Evolutionary conservation across 2,329 filamentous ascomycete species (phyloP).

Genomic region (Aspergillus clavatus): DNA sequence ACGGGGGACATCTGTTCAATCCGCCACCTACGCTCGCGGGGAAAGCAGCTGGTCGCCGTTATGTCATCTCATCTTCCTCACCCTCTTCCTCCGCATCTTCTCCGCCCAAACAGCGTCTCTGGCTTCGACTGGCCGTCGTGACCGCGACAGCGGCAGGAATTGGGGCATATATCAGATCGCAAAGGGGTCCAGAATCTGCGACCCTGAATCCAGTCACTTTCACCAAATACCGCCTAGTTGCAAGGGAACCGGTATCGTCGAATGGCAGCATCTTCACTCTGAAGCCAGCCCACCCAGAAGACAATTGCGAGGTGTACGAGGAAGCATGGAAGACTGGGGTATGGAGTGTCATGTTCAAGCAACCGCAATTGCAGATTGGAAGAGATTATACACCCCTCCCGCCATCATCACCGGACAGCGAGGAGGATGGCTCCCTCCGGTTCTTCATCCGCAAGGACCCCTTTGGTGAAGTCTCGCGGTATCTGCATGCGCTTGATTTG

Average conservation of each 20-base stretch:
- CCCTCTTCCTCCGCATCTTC: constrained; percentile 14
- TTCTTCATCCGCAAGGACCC: constrained; percentile 75
- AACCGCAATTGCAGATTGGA: constrained; percentile 88
- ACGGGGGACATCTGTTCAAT: constrained; percentile 15
- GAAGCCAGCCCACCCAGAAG: constrained; percentile 29
- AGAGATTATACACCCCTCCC: constrained; percentile 84
- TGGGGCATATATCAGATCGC: constrained; percentile 33
- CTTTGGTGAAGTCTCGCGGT: constrained; percentile 80
- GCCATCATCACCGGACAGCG: constrained; percentile 17
- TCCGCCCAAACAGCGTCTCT: constrained; percentile 24
- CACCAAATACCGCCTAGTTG: constrained; percentile 39
- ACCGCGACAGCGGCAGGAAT: constrained; percentile 33
- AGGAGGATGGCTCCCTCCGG: constrained; percentile 48
- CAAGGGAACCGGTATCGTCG: constrained; percentile 42
- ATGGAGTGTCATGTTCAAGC: constrained; percentile 90
- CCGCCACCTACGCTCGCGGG: constrained; percentile 10
- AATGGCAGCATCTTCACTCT: constrained; percentile 45
- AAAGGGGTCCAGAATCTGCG: constrained; percentile 20
- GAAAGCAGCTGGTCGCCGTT: constrained; percentile 9
- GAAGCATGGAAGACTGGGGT: constrained; percentile 59
- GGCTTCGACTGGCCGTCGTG: constrained; percentile 32
- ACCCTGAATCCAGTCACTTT: constrained; percentile 37
- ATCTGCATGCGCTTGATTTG: constrained; percentile 61
- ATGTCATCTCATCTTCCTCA: constrained; percentile 6
- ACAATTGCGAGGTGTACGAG: constrained; percentile 37